Conservation (phyloP, 768 basidiomycete genomes). For the Auricularia sp. region DNA sequence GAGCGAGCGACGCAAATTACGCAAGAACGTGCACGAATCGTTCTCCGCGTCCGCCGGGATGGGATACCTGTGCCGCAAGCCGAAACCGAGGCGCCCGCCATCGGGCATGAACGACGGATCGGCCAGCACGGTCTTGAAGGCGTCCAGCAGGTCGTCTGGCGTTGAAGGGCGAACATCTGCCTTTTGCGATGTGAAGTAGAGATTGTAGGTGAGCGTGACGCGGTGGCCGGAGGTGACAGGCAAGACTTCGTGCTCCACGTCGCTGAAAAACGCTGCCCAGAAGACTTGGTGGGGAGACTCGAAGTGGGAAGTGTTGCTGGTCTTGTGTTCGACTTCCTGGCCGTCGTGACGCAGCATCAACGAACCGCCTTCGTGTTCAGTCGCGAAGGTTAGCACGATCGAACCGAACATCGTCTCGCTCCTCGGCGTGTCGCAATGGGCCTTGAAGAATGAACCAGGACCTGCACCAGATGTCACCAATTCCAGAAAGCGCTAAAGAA, state of each 20-base stretch:
- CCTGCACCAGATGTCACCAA: slow-evolving; percentile 16
- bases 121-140: slow-evolving; percentile 18
- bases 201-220: slow-evolving; percentile 25
- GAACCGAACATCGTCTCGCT: slow-evolving; percentile 38
- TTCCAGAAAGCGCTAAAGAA: too few species aligned
- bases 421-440: slow-evolving; percentile 40
- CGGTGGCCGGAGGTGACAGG: slow-evolving; percentile 27
- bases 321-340: slow-evolving; percentile 11
- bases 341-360: slow-evolving; percentile 26
- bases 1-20: too few species aligned
- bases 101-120: slow-evolving; percentile 26
- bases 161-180: not conserved
- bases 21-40: too few species aligned
- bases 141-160: slow-evolving; percentile 1
- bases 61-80: too few species aligned
- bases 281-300: not conserved
- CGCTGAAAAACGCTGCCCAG: slow-evolving; percentile 27
- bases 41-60: too few species aligned
- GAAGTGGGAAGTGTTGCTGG: not conserved
- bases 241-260: slow-evolving; percentile 32
- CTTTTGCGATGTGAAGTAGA: slow-evolving; percentile 16
- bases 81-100: slow-evolving; percentile 26
- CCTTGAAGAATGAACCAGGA: slow-evolving; percentile 37
- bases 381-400: slow-evolving; percentile 39
- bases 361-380: slow-evolving; percentile 34